Evolutionary conservation across 192 early-diverging fungal genomes (phyloP).

Genomic region (Backusella luteola): DNA sequence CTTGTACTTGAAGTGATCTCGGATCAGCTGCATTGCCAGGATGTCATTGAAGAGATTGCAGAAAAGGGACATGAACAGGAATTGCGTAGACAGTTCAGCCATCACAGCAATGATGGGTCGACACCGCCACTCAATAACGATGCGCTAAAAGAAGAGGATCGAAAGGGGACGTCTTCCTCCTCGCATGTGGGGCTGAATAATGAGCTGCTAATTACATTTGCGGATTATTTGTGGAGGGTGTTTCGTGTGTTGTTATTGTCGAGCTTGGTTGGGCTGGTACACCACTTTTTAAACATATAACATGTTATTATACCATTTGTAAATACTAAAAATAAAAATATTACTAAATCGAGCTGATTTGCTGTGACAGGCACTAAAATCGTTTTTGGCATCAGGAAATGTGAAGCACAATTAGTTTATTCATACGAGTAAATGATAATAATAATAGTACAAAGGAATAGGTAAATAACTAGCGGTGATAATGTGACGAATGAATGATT

Average conservation of each 20-base stretch:
- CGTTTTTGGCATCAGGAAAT: not conserved
- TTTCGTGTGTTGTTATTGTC: slow-evolving; percentile 24
- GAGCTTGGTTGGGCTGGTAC: slow-evolving; percentile 21
- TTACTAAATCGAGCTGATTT: not conserved
- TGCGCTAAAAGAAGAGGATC: not conserved
- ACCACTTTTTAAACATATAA: slow-evolving; percentile 16
- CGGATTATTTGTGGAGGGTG: slow-evolving; percentile 25
- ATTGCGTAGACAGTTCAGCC: not conserved
- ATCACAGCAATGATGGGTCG: not conserved
- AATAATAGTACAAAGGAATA: not conserved
- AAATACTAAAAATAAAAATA: not conserved
- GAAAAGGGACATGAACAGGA: slow-evolving; percentile 12
- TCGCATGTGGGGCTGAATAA: not conserved
- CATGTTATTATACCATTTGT: not conserved
- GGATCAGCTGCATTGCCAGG: slow-evolving; percentile 27
- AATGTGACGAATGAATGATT: not conserved
- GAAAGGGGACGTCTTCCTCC: not conserved
- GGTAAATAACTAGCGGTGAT: not conserved
- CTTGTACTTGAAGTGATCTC: slow-evolving; percentile 26
- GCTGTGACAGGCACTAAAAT: not conserved
- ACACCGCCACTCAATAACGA: not conserved
- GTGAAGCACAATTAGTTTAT: not conserved
- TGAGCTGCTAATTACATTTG: not conserved
- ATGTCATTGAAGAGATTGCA: slow-evolving; percentile 31
- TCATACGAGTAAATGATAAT: too few species aligned